phyloP scores from a whole-genome alignment of 495 filamentous ascomycete genomes.

The Neurospora sp. region DNA sequence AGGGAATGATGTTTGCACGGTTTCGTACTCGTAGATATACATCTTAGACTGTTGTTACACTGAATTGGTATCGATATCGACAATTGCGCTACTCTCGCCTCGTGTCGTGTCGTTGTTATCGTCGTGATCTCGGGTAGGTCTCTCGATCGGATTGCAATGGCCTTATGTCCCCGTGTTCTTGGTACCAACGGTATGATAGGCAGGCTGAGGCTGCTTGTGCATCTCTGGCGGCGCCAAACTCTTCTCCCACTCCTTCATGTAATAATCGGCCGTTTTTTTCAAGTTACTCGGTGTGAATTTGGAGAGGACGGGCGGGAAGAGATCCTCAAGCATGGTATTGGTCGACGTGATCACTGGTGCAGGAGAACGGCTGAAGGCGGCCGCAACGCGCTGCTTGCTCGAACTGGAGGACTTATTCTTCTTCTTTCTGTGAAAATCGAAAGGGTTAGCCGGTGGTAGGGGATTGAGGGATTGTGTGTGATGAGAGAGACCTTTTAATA shows the following conservation, averaged over 20 bases:
- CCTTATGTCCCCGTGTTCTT: background rate
- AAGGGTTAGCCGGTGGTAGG: background rate
- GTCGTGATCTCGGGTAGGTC: background rate
- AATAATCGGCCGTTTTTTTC: conserved; percentile 55
- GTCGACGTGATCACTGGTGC: background rate
- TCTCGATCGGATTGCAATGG: background rate
- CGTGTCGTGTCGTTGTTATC: background rate
- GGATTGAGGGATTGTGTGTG: background rate
- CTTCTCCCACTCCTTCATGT: conserved; percentile 75
- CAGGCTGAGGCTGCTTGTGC: background rate
- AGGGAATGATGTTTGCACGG: background rate
- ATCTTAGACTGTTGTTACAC: background rate
- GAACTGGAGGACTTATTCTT: background rate
- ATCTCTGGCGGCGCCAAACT: conserved; percentile 20
- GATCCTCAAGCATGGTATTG: conserved; percentile 41
- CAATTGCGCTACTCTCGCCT: background rate
- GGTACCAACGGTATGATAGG: background rate
- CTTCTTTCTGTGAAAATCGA: background rate
- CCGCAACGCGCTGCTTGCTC: background rate
- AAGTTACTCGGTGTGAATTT: conserved; percentile 58
- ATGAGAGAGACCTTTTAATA: background rate
- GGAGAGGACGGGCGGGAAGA: conserved; percentile 51
- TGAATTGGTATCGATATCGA: background rate
- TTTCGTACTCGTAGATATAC: background rate
- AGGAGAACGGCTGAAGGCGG: background rate